Conservation (phyloP, 768 basidiomycete species). For the Termitomyces sp. region DNA sequence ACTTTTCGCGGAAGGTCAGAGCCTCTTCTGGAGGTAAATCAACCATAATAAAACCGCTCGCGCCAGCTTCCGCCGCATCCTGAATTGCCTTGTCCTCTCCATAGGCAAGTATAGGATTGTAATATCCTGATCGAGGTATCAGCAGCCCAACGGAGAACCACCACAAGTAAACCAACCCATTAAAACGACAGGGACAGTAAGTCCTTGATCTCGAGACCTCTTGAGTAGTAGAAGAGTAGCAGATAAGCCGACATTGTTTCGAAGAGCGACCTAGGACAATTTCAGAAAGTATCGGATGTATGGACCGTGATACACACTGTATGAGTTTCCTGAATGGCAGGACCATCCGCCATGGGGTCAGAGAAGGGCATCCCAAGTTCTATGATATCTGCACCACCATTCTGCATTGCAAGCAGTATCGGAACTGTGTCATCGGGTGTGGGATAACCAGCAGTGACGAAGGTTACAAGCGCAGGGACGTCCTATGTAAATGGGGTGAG, state of each 20-base stretch:
- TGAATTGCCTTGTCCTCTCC: conserved; percentile 92
- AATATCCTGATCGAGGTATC: conserved; percentile 65
- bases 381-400: conserved; percentile 90
- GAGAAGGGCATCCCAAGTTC: conserved; percentile 96
- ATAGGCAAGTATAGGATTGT: conserved; percentile 93
- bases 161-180: conserved; percentile 61
- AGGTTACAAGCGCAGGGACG: conserved; percentile 69
- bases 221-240: conserved; percentile 69
- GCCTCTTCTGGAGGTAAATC: conserved; percentile 98
- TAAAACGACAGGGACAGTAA: conserved; percentile 83
- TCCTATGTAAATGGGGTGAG: conserved; percentile 31
- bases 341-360: conserved; percentile 95
- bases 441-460: conserved; percentile 94
- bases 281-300: conserved; percentile 10
- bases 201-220: conserved; percentile 76
- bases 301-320: conserved; percentile 49
- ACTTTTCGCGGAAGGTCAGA: conserved; percentile 83
- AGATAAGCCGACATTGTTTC: conserved; percentile 73
- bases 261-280: conserved; percentile 66
- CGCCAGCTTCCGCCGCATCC: conserved; percentile 86
- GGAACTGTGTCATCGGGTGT: conserved; percentile 74
- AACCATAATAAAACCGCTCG: conserved; percentile 96
- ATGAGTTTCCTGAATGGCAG: conserved; percentile 89
- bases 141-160: conserved; percentile 2
- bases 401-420: conserved; percentile 86